These are phyloP conservation scores for Boletus rex-veris DNA, from an alignment of 768 basidiomycete genomes.

Conservation along the genomic window DNA sequence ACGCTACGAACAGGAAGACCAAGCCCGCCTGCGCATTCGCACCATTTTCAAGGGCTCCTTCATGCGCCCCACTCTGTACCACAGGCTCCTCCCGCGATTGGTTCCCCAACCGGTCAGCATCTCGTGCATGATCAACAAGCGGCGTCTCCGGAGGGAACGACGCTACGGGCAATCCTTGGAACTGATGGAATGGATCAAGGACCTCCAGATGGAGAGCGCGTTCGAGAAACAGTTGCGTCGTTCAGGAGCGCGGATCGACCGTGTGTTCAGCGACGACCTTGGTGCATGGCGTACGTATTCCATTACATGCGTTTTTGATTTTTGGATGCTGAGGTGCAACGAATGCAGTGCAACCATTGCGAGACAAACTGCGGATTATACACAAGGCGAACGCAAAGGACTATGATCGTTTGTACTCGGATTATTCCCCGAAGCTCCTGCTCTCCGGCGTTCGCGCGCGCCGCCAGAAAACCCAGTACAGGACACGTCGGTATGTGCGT, in stretches of 20 bases:
- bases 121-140: conserved; percentile 60
- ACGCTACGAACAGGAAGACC: conserved; percentile 49
- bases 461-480: conserved; percentile 57
- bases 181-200: conserved; percentile 33
- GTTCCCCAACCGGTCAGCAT: conserved; percentile 75
- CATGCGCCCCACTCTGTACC: conserved; percentile 59
- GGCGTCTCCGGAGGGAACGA: conserved; percentile 42
- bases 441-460: conserved; percentile 53
- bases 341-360: conserved; percentile 38
- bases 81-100: conserved; percentile 74
- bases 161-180: conserved; percentile 38
- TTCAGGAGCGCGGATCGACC: conserved; percentile 13
- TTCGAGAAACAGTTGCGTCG: conserved; percentile 36
- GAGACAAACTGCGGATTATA: conserved; percentile 31
- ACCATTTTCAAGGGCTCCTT: conserved; percentile 71
- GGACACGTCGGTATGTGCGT: conserved; percentile 56
- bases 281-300: conserved; percentile 22
- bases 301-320: too few species aligned
- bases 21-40: conserved; percentile 47
- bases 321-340: conserved; percentile 3
- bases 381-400: conserved; percentile 38
- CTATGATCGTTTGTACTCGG: conserved; percentile 36
- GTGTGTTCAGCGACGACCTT: conserved; percentile 27
- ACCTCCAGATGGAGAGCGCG: conserved; percentile 34
- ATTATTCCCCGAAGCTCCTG: conserved; percentile 49